Conservation (phyloP, 2,329 filamentous ascomycete genomes). For the Cordyceps tenuipes region DNA sequence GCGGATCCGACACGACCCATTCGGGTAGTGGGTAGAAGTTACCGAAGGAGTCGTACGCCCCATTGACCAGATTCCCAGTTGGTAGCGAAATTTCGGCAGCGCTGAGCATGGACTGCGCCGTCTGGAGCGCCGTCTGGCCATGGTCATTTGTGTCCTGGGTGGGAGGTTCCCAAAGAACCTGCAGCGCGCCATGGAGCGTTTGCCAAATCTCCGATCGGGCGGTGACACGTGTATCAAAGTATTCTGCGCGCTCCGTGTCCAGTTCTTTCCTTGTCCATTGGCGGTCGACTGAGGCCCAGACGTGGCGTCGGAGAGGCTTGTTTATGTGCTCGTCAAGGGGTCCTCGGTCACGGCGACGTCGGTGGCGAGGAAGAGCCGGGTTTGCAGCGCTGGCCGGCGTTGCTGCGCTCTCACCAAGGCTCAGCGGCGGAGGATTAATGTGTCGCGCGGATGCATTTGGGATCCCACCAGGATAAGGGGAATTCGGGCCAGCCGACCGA, state of each 20-base stretch:
- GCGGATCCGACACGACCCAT: slow-evolving; percentile 60
- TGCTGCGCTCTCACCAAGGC: slow-evolving; percentile 23
- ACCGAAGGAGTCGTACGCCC: slow-evolving; percentile 63
- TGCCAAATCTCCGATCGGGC: slow-evolving; percentile 74
- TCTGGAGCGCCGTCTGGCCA: slow-evolving; percentile 40
- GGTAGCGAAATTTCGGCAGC: slow-evolving; percentile 70
- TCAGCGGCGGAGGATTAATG: slow-evolving; percentile 37
- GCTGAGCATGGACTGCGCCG: slow-evolving; percentile 72
- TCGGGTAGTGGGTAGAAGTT: slow-evolving; percentile 62
- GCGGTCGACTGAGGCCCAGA: slow-evolving; percentile 55
- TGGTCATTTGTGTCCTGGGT: slow-evolving; percentile 17
- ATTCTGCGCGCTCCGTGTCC: slow-evolving; percentile 65
- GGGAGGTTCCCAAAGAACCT: slow-evolving; percentile 56
- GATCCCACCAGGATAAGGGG: slow-evolving; percentile 43
- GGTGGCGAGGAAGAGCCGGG: slow-evolving; percentile 19
- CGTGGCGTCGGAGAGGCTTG: slow-evolving; percentile 55
- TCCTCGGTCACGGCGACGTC: slow-evolving; percentile 28
- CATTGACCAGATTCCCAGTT: slow-evolving; percentile 62
- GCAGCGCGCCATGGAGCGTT: slow-evolving; percentile 58
- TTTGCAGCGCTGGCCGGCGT: slow-evolving; percentile 18
- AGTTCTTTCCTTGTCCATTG: slow-evolving; percentile 64
- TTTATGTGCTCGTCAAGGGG: slow-evolving; percentile 60
- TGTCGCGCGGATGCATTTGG: slow-evolving; percentile 44
- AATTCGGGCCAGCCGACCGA: slow-evolving; percentile 41
- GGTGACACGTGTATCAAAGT: slow-evolving; percentile 84